A percentile compares a stretch with the other conserved stretches of the same genome.
Conservation (phyloP, 2,329 filamentous ascomycete genomes). For the Neophaeococcomyces mojaviensis region DNA sequence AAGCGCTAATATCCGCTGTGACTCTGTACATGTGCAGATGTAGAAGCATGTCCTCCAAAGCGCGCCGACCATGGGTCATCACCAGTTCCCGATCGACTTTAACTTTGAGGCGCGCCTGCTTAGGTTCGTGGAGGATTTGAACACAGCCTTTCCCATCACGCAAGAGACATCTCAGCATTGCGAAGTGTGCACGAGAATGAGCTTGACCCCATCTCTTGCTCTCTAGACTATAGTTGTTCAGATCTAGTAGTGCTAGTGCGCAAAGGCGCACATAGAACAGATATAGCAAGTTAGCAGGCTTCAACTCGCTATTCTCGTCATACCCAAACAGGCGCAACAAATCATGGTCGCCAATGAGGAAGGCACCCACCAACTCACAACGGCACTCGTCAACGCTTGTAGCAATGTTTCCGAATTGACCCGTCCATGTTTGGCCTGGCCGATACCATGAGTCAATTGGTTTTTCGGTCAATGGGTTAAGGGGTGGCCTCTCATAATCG, state of each 20-base stretch:
- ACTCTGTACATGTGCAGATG: slow-evolving; percentile 90
- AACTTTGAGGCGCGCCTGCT: slow-evolving; percentile 72
- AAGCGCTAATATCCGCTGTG: slow-evolving; percentile 72
- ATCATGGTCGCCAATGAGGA: slow-evolving; percentile 76
- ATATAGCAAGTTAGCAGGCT: slow-evolving; percentile 68
- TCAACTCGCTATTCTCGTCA: slow-evolving; percentile 66
- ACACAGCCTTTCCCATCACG: slow-evolving; percentile 82
- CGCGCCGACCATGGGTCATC: slow-evolving; percentile 69
- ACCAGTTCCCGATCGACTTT: slow-evolving; percentile 81
- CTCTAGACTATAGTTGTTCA: slow-evolving; percentile 92
- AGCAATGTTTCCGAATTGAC: slow-evolving; percentile 79
- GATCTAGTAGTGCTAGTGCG: slow-evolving; percentile 78
- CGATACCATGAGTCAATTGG: slow-evolving; percentile 85
- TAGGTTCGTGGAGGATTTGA: slow-evolving; percentile 65
- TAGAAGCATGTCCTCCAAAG: slow-evolving; percentile 79
- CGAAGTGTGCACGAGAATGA: slow-evolving; percentile 86
- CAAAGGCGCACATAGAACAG: slow-evolving; percentile 83
- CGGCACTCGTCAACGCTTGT: slow-evolving; percentile 91
- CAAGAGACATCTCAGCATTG: slow-evolving; percentile 69
- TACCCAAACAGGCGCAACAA: slow-evolving; percentile 89
- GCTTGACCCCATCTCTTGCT: slow-evolving; percentile 85
- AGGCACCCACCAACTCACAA: slow-evolving; percentile 90
- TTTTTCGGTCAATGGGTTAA: slow-evolving; percentile 70
- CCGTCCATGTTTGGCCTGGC: slow-evolving; percentile 89
- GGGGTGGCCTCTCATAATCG: slow-evolving; percentile 69